A percentile compares a stretch with the other conserved stretches of the same genome.
These are phyloP conservation scores for Vitis hybrid DNA, from an alignment of 177 flowering plant species.

Conservation along the genomic window DNA sequence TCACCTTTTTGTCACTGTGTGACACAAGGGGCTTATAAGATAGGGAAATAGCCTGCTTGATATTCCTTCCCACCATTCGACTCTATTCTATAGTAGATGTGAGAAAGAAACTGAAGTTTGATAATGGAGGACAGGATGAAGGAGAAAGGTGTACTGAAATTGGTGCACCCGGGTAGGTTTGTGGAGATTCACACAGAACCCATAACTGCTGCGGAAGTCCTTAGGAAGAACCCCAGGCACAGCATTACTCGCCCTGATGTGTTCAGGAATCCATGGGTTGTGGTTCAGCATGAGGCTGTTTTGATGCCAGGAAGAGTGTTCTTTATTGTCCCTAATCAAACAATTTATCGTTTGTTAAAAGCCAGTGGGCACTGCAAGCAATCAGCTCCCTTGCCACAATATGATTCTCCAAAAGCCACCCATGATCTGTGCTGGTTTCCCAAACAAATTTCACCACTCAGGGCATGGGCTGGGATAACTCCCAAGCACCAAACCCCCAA, in stretches of 20 bases:
- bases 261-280: constrained; percentile 59
- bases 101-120: background rate
- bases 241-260: constrained; percentile 61
- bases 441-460: background rate
- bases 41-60: background rate
- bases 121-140: constrained; percentile 20
- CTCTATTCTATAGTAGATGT: background rate
- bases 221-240: constrained; percentile 64
- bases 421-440: background rate
- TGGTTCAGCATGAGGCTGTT: constrained; percentile 52
- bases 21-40: too few species aligned
- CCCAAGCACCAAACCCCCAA: constrained; percentile 5
- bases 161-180: constrained; percentile 56
- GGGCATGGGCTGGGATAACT: constrained; percentile 13
- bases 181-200: constrained; percentile 49
- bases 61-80: background rate
- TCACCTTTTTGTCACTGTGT: too few species aligned
- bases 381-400: background rate
- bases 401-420: background rate
- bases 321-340: constrained; percentile 52
- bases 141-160: constrained; percentile 43
- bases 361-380: constrained; percentile 4
- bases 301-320: constrained; percentile 51
- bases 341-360: constrained; percentile 36
- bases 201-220: constrained; percentile 44